phyloP scores from a whole-genome alignment of 192 early-diverging fungal species.

The Spizellomyces sp. region DNA sequence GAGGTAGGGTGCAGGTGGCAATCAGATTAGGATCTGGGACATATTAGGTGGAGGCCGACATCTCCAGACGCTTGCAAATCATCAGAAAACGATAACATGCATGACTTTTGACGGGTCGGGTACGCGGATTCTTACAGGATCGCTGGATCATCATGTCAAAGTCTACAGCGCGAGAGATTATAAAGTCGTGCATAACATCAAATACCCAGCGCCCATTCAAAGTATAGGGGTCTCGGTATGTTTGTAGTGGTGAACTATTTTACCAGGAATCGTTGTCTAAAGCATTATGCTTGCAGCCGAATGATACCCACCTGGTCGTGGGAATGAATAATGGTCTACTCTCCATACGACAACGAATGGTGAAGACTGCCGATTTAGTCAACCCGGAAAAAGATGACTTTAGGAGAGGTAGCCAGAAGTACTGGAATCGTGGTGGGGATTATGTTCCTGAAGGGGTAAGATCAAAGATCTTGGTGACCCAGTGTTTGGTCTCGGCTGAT shows the following conservation, averaged over 20 bases:
- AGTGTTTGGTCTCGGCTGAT: too few relatives aligned
- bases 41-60: constrained; percentile 75
- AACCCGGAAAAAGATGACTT: constrained; percentile 44
- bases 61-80: constrained; percentile 81
- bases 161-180: constrained; percentile 86
- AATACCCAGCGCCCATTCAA: constrained; percentile 88
- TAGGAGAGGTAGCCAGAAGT: constrained; percentile 66
- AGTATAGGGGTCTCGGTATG: constrained; percentile 85
- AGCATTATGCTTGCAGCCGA: constrained; percentile 51
- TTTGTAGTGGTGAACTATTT: neutral
- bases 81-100: constrained; percentile 95
- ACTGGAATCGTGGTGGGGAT: constrained; percentile 69
- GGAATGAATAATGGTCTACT: constrained; percentile 92
- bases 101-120: constrained; percentile 79
- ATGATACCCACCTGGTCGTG: constrained; percentile 85
- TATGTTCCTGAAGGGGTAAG: constrained; percentile 41
- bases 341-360: constrained; percentile 80
- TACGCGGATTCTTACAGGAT: constrained; percentile 81
- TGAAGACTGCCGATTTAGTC: constrained; percentile 71
- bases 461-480: neutral
- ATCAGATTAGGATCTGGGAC: constrained; percentile 87
- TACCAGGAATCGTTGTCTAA: neutral
- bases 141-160: constrained; percentile 96
- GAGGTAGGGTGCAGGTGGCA: constrained; percentile 51
- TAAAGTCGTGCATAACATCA: constrained; percentile 83